Conservation (phyloP, 192 early-diverging fungal species). For the Dimargaris cristalligena region DNA sequence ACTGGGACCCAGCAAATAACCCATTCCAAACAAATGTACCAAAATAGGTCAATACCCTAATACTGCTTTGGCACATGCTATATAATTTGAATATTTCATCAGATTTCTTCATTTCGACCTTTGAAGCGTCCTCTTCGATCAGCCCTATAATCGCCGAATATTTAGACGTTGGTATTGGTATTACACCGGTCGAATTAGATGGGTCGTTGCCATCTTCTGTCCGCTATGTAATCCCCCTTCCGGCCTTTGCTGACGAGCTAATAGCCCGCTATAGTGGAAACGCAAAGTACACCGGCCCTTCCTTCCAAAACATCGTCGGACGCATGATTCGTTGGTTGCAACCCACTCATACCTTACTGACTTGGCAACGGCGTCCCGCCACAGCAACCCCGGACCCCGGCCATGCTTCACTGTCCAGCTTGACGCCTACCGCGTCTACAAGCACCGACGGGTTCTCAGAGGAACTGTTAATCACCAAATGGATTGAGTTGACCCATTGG, state of each 20-base stretch:
- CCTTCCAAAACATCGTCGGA: background rate
- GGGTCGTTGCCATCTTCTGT: no score
- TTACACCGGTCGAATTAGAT: no score
- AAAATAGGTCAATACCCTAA: background rate
- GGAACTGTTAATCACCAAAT: background rate
- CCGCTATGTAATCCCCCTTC: background rate
- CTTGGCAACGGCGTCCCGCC: background rate
- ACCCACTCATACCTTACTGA: background rate
- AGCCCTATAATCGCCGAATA: background rate
- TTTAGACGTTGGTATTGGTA: no score
- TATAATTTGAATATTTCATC: background rate
- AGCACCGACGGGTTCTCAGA: background rate
- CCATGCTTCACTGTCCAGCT: background rate
- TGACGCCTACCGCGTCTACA: conserved; percentile 1
- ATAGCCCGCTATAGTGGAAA: background rate
- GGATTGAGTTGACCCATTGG: background rate
- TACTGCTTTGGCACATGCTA: background rate
- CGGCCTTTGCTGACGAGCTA: background rate
- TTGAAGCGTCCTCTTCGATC: background rate
- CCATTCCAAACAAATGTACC: background rate
- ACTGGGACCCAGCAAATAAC: background rate
- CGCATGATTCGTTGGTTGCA: background rate
- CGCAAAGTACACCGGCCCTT: background rate
- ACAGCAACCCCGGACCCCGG: background rate
- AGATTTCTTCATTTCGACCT: background rate